These are phyloP conservation scores for Pneumocystis wakefieldiae DNA, from an alignment of 1,139 yeast genomes.

Conservation along the genomic window DNA sequence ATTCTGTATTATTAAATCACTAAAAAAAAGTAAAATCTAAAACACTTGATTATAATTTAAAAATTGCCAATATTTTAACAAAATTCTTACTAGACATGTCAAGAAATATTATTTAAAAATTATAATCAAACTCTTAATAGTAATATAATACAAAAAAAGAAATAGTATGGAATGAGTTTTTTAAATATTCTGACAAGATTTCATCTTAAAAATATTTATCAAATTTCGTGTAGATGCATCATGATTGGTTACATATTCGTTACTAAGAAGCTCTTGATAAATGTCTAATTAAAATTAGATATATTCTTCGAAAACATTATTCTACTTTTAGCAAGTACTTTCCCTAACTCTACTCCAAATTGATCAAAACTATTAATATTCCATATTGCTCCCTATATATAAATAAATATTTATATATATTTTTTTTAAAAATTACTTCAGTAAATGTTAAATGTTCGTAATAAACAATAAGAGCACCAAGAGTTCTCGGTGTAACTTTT, in stretches of 20 bases:
- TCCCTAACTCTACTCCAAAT: slow-evolving; percentile 99
- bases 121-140: background rate
- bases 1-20: too few species aligned
- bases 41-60: background rate
- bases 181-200: background rate
- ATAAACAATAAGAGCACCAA: slow-evolving; percentile 92
- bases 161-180: background rate
- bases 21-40: too few species aligned
- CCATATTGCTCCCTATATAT: slow-evolving; percentile 71
- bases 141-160: background rate
- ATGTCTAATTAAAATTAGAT: background rate
- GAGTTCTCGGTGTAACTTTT: slow-evolving; percentile 86
- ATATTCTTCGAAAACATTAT: background rate
- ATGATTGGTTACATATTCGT: background rate
- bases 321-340: slow-evolving; percentile 74
- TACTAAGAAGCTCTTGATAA: background rate
- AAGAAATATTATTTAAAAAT: background rate
- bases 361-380: slow-evolving; percentile 98
- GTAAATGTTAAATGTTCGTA: slow-evolving; percentile 94
- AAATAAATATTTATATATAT: background rate
- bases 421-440: slow-evolving; percentile 29
- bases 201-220: background rate
- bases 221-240: background rate
- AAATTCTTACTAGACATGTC: background rate
- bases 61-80: background rate